phyloP scores from a whole-genome alignment of 306 rosid genomes.

The Citrullus mucosospermus region DNA sequence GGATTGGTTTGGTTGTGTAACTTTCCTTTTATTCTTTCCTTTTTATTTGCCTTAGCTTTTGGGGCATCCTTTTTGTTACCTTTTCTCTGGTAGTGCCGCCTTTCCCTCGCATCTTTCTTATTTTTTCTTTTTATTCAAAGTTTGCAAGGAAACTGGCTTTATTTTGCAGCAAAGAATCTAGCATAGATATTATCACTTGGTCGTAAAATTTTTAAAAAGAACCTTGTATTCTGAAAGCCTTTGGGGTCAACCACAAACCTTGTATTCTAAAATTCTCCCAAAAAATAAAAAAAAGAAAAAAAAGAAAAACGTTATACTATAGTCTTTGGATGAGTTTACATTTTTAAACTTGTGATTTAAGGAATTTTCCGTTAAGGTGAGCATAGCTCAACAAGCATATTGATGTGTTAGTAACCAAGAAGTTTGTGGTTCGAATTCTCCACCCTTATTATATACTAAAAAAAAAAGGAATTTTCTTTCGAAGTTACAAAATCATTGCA shows the following conservation, averaged over 20 bases:
- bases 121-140: slow-evolving; percentile 8
- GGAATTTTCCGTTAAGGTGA: too few relatives aligned
- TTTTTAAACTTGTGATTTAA: too few relatives aligned
- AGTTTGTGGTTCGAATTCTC: too few relatives aligned
- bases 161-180: slow-evolving; percentile 10
- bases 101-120: slow-evolving; percentile 11
- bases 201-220: too few relatives aligned
- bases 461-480: not conserved
- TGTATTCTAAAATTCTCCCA: too few relatives aligned
- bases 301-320: too few relatives aligned
- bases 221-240: not conserved
- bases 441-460: too few relatives aligned
- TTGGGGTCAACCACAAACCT: too few relatives aligned
- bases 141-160: slow-evolving; percentile 3
- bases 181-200: not conserved
- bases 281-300: too few relatives aligned
- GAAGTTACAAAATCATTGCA: not conserved
- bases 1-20: not conserved
- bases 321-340: too few relatives aligned
- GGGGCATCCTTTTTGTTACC: slow-evolving; percentile 10
- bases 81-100: slow-evolving; percentile 1
- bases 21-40: not conserved
- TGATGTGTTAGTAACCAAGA: too few relatives aligned
- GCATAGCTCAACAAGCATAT: too few relatives aligned
- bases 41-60: not conserved